phyloP scores from a whole-genome alignment of 1,284 basidiomycete genomes.

The Rhodofomes roseus region DNA sequence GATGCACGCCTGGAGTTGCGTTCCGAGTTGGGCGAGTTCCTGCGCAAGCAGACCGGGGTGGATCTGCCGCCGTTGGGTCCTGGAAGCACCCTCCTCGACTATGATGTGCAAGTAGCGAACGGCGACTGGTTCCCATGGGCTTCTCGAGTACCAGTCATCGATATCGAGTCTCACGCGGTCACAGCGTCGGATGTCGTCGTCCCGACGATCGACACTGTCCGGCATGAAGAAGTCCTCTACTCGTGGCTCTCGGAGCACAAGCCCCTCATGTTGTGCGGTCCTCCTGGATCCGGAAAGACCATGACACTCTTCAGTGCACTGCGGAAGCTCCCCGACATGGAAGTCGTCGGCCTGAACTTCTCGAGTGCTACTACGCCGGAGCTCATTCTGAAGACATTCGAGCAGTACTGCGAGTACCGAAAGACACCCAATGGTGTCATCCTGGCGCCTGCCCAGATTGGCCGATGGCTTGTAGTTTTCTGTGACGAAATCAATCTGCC shows the following conservation, averaged over 20 bases:
- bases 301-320: constrained; percentile 99
- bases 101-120: constrained; percentile 83
- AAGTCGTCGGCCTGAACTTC: constrained; percentile 98
- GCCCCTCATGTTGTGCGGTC: constrained; percentile 97
- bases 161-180: constrained; percentile 95
- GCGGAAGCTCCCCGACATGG: constrained; percentile 97
- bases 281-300: constrained; percentile 98
- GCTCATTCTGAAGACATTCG: constrained; percentile 97
- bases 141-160: constrained; percentile 87
- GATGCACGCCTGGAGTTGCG: constrained; percentile 91
- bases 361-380: constrained; percentile 99
- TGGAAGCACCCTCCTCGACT: constrained; percentile 91
- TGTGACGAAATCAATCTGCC: constrained; percentile 99
- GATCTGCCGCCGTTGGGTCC: constrained; percentile 78
- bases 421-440: constrained; percentile 98
- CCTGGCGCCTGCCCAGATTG: constrained; percentile 91
- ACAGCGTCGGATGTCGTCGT: constrained; percentile 96
- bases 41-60: constrained; percentile 83
- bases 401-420: constrained; percentile 99
- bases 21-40: constrained; percentile 86
- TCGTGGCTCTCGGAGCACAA: constrained; percentile 99
- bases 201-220: constrained; percentile 97
- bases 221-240: constrained; percentile 98
- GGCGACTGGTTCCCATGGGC: constrained; percentile 95
- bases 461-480: constrained; percentile 98